phyloP scores from a whole-genome alignment of 106 monocot species.

The Alisma plantagoaquatica region DNA sequence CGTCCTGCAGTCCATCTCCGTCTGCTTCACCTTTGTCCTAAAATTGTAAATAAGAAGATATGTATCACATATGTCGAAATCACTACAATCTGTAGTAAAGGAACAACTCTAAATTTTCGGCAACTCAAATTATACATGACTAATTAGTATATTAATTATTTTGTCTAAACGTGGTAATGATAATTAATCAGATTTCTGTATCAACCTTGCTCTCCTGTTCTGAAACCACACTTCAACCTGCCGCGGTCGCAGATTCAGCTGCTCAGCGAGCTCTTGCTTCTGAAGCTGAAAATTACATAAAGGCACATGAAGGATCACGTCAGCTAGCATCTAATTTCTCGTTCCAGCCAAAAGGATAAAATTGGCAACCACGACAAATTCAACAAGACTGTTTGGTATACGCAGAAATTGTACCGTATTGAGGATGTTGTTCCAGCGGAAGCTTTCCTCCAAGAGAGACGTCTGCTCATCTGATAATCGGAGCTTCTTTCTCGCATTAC shows the following conservation, averaged over 20 bases:
- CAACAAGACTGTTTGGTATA: background rate
- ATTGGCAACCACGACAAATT: background rate
- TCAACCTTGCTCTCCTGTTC: conserved; percentile 6
- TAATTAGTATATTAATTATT: no score
- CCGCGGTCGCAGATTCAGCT: no score
- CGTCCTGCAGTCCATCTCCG: conserved; percentile 34
- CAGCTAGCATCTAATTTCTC: background rate
- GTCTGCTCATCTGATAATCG: conserved; percentile 44
- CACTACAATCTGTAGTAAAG: no score
- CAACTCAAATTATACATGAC: no score
- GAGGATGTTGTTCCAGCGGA: conserved; percentile 30
- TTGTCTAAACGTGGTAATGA: no score
- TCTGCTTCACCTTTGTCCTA: conserved; percentile 76
- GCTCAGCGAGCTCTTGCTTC: conserved; percentile 32
- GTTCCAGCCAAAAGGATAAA: background rate
- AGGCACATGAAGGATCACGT: no score
- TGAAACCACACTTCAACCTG: conserved; percentile 5
- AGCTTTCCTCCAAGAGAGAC: conserved; percentile 34
- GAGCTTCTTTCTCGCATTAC: conserved; percentile 36
- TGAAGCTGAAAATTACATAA: conserved; percentile 14
- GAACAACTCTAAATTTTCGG: no score
- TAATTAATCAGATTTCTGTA: no score
- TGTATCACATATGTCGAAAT: no score
- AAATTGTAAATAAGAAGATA: no score
- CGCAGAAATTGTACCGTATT: conserved; percentile 25